These are phyloP conservation scores for Coemansia sp. DNA, from an alignment of 192 early-diverging fungal species.

Conservation along the genomic window DNA sequence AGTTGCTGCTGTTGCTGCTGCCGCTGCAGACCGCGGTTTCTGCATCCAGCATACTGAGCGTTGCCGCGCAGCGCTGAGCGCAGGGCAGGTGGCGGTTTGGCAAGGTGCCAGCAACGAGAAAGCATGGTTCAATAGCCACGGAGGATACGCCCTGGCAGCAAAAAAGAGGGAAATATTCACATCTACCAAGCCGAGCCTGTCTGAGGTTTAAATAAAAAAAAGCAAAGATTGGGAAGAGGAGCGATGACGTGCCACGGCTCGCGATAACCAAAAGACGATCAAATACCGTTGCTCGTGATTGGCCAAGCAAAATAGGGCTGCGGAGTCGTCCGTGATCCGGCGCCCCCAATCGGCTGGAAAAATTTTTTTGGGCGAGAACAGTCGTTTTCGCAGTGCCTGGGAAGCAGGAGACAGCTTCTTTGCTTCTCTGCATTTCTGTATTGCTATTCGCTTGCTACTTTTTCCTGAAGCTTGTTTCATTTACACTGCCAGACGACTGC, in stretches of 20 bases:
- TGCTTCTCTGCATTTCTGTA: neutral
- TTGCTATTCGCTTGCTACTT: too few relatives aligned
- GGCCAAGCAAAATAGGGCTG: neutral
- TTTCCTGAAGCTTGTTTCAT: too few relatives aligned
- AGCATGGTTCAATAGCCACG: neutral
- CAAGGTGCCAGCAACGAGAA: neutral
- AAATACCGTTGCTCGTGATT: neutral
- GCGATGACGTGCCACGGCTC: too few relatives aligned
- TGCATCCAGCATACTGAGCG: neutral
- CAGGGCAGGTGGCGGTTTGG: neutral
- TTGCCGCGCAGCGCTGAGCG: neutral
- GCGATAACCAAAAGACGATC: too few relatives aligned
- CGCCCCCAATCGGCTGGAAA: neutral
- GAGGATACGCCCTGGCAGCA: neutral
- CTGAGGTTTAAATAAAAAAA: neutral
- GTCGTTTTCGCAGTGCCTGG: neutral
- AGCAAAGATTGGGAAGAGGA: too few relatives aligned
- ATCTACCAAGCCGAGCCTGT: neutral
- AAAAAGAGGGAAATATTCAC: neutral
- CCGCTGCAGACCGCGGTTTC: neutral
- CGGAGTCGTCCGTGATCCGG: neutral
- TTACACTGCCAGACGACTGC: too few relatives aligned
- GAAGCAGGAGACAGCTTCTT: neutral
- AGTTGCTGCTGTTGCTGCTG: too few relatives aligned
- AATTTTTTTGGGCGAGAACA: neutral